Evolutionary conservation across 768 basidiomycete species (phyloP).

Genomic region (Leucocoprinus birnbaumii): DNA sequence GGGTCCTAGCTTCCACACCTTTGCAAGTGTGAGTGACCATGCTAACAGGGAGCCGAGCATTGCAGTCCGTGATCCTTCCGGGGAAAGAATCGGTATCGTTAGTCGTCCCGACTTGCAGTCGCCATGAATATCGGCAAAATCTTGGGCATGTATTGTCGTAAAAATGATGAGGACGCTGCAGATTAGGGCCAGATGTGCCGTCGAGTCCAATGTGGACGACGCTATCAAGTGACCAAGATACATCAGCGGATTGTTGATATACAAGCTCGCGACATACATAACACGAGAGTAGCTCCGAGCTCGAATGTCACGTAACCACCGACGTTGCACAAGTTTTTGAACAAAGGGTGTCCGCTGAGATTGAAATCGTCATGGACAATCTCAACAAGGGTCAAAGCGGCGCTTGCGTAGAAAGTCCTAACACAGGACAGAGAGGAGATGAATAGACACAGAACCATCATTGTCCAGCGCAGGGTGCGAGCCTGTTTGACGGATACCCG

Average conservation of each 20-base stretch:
- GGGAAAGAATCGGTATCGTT: constrained; percentile 44
- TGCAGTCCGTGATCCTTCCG: constrained; percentile 27
- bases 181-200: constrained; percentile 13
- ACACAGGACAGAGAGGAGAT: constrained; percentile 19
- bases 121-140: constrained; percentile 44
- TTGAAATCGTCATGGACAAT: constrained; percentile 28
- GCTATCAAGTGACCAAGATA: neutral
- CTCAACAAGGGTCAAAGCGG: constrained; percentile 19
- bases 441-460: constrained; percentile 23
- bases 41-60: constrained; percentile 15
- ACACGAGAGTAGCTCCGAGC: constrained; percentile 27
- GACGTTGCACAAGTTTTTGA: constrained; percentile 28
- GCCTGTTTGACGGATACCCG: constrained; percentile 23
- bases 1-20: constrained; percentile 13
- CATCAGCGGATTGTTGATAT: neutral
- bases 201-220: constrained; percentile 7
- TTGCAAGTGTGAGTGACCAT: constrained; percentile 16
- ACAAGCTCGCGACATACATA: neutral
- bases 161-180: constrained; percentile 27
- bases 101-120: constrained; percentile 34
- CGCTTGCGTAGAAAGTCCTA: constrained; percentile 16
- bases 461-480: constrained; percentile 26
- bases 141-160: constrained; percentile 45
- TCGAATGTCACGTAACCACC: constrained; percentile 30
- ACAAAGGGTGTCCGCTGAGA: constrained; percentile 21